Evolutionary conservation across 2,329 filamentous ascomycete genomes (phyloP), one percentile per base, ranked within the genome.

Genomic region (Colletotrichum zoysiae): DNA sequence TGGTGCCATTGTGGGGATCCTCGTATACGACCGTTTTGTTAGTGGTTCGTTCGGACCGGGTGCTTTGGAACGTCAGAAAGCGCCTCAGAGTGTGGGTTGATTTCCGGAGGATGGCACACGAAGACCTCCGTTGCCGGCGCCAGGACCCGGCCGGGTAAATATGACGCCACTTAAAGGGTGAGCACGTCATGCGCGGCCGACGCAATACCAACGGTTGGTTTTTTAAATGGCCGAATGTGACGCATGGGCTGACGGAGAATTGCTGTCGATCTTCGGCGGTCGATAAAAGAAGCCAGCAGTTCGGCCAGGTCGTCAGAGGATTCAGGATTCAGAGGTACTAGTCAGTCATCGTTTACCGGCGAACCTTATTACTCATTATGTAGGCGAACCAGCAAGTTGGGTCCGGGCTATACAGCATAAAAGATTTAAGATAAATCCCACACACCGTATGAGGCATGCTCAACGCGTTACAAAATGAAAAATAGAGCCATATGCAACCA

Each of bases 141-240:
- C 59, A 46, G 48, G 5, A 38, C 20, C 40, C 38, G 20, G 23
- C 44, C 56, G 48, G 35, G 53, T 44, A 8, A 23, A 23, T 16
- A 58, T 71, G 65, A 56, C 23, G 59, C 58, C 18, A 71, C 11
- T n/a, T 26, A 20, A 9, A 55, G 38, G 30, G 56, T n/a, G 59
- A 59, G 65, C 69, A 71, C 69, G 65, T 60, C 65, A 71, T 71
- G 14, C 4, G 26, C 2, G 50, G 1, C 23, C 48, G 30, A 14
- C 16, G 50, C 1, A 33, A 33, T 5, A 30, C 2, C 51, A 35
- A 30, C 35, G n/a, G 16, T 35, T 11, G 7, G 35, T 4, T 16
- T 3, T 7, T 2, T 16, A 35, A 14, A 35, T 20, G 8, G 30
- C 5, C 18, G 26, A 18, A 33, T 33, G 23, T 18, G 12, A 5